Conservation (phyloP, 257 asterid genomes). For the Lycium barbarum region DNA sequence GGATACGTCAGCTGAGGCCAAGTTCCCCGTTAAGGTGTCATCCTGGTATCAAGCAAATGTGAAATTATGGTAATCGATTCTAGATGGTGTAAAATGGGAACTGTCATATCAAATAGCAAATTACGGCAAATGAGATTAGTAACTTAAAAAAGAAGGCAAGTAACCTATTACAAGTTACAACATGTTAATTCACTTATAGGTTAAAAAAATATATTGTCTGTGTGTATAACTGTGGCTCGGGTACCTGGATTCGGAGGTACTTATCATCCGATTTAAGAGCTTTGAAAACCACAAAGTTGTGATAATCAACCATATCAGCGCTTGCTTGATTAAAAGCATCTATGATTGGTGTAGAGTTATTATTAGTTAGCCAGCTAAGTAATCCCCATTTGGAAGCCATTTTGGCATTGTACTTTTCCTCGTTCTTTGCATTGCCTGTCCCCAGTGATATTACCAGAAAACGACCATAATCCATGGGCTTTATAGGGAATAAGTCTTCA, state of each 20-base stretch:
- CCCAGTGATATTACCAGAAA: conserved; percentile 65
- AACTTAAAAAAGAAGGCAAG: too few relatives aligned
- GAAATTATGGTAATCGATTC: neutral
- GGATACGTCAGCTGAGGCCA: conserved; percentile 47
- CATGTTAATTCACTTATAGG: neutral
- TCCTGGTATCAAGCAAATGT: conserved; percentile 40
- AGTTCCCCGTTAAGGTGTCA: conserved; percentile 48
- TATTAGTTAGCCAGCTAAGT: conserved; percentile 54
- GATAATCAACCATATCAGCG: conserved; percentile 63
- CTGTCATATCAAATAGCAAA: neutral
- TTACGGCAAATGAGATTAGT: too few relatives aligned
- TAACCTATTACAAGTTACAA: too few relatives aligned
- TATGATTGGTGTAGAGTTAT: conserved; percentile 47
- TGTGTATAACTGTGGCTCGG: neutral
- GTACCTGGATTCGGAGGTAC: conserved; percentile 71
- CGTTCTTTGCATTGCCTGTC: conserved; percentile 56
- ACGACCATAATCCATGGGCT: conserved; percentile 53
- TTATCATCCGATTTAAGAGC: conserved; percentile 57
- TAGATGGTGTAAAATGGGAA: too few relatives aligned
- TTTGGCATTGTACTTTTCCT: conserved; percentile 44
- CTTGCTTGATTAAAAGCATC: conserved; percentile 51
- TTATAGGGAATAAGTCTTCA: conserved; percentile 47
- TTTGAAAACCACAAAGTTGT: conserved; percentile 55
- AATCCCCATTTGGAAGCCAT: conserved; percentile 63
- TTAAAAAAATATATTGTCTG: neutral